phyloP scores from a whole-genome alignment of 2,329 filamentous ascomycete species.

The Mollisiaceae sp. region DNA sequence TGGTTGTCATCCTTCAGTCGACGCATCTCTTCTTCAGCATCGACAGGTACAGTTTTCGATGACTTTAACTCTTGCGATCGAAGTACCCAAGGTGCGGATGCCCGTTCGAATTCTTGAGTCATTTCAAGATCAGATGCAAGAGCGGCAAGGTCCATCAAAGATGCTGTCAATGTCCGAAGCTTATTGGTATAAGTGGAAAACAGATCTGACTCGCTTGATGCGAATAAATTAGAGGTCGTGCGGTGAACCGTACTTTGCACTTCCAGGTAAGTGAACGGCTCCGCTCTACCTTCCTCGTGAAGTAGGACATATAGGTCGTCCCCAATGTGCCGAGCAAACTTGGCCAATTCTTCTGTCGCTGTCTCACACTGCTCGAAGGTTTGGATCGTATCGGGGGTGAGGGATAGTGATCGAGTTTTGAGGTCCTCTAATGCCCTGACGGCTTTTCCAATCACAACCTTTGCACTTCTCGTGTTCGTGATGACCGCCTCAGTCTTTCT shows the following conservation, averaged over 20 bases:
- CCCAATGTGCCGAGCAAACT: constrained; percentile 71
- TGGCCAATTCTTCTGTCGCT: constrained; percentile 67
- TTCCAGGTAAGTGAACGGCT: constrained; percentile 70
- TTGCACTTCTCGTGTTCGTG: constrained; percentile 78
- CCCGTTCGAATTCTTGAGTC: constrained; percentile 79
- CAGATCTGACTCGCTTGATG: constrained; percentile 67
- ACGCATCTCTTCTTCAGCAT: constrained; percentile 84
- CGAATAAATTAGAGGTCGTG: constrained; percentile 57
- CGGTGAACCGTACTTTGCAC: constrained; percentile 66
- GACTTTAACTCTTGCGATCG: constrained; percentile 81
- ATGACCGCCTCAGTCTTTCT: constrained; percentile 75
- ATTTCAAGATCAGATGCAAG: constrained; percentile 73
- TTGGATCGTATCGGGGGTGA: constrained; percentile 69
- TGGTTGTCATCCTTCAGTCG: constrained; percentile 80
- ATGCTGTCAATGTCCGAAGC: constrained; percentile 66
- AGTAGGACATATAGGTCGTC: constrained; percentile 67
- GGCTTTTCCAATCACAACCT: constrained; percentile 82
- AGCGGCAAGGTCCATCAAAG: constrained; percentile 72
- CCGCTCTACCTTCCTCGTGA: constrained; percentile 72
- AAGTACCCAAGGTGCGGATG: constrained; percentile 79
- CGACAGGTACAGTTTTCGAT: constrained; percentile 79
- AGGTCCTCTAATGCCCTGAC: constrained; percentile 79
- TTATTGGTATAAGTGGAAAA: constrained; percentile 72
- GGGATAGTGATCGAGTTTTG: constrained; percentile 73
- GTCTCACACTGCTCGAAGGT: constrained; percentile 73